Evolutionary conservation across 495 filamentous ascomycete species (phyloP), one percentile per base, ranked within the genome.

Genomic region (Arthonia radiata): DNA sequence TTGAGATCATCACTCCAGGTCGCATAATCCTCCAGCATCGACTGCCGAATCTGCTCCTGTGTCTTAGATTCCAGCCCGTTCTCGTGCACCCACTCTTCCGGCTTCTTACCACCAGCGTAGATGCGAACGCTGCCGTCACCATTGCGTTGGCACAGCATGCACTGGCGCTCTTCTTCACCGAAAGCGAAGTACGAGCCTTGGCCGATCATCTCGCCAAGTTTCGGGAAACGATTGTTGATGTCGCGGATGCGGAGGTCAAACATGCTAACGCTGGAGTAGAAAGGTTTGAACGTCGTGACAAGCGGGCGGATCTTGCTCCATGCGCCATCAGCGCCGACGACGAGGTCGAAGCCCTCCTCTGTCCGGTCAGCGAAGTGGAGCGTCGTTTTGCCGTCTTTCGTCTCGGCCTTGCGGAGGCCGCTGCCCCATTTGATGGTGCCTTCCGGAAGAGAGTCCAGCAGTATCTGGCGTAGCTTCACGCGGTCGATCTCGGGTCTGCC

Each of bases 271-370:
- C 61, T 59, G 1, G 51, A 52, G 38, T 63, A 68, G 5, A 42
- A 32, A 1, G 64, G 67, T 31, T 42, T 38, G 17, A 45, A 43
- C 18, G 50, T 38, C 2, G 56, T 59, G 11, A 71, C 38, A 1
- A 57, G 18, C 1, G 35, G 38, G 15, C 67, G 53, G 3, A 64
- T 52, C 25, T 50, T 50, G 7, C 54, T 59, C 59, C 65, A 69
- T 9, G 64, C 61, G 5, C 67, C 67, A 31, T 72, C 67, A 3
- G 65, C 64, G 7, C 68, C 67, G 18, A 71, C 49, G 0, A 72
- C 48, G 0, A 71, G 41, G 37, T 69, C 60, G 31, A 57, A 59
- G 10, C 36, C 42, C 3, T 34, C 17, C 27, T 45, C 44, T 9
- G 3, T 22, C 3, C 35, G 26, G 24, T 48, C 33, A 7, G 24